These are phyloP conservation scores for Protomyces pachydermus DNA, from an alignment of 1,139 yeast species.

Conservation along the genomic window DNA sequence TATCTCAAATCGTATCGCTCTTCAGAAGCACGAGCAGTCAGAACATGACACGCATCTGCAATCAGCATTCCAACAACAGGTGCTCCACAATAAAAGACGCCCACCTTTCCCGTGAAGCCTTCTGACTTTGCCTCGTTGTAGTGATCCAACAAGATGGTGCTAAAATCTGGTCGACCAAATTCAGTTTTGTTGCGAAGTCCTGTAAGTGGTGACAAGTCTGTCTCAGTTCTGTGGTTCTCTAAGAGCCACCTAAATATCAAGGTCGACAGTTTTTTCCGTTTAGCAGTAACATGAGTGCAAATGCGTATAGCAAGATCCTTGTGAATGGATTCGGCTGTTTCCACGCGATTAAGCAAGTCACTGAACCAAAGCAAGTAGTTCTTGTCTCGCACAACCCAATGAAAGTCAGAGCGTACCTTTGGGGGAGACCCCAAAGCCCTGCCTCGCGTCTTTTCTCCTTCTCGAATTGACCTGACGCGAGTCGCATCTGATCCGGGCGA, in stretches of 20 bases:
- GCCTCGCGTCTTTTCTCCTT: neutral
- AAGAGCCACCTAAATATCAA: neutral
- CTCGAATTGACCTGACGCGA: neutral
- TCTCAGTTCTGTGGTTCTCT: neutral
- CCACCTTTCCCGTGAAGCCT: neutral
- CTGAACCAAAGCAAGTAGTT: constrained; percentile 4
- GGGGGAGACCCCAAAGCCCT: neutral
- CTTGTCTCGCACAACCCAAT: constrained; percentile 17
- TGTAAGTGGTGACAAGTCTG: neutral
- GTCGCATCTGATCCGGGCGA: neutral
- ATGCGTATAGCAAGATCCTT: neutral
- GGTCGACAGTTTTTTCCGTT: neutral
- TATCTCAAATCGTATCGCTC: neutral
- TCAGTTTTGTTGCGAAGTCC: constrained; percentile 6
- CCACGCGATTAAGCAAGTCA: neutral
- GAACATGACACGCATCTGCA: constrained; percentile 4
- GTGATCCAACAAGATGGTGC: neutral
- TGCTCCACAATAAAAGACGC: constrained; percentile 18
- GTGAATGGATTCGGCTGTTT: neutral
- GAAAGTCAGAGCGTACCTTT: constrained; percentile 1
- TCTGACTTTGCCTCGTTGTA: neutral
- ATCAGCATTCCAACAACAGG: constrained; percentile 9
- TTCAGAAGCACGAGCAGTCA: neutral
- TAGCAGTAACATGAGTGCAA: constrained; percentile 3
- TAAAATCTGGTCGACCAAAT: constrained; percentile 16